A percentile compares a stretch with the other conserved stretches of the same genome.
These are phyloP conservation scores for Erodium moschatum DNA, from an alignment of 441 rosid species.

Conservation along the genomic window DNA sequence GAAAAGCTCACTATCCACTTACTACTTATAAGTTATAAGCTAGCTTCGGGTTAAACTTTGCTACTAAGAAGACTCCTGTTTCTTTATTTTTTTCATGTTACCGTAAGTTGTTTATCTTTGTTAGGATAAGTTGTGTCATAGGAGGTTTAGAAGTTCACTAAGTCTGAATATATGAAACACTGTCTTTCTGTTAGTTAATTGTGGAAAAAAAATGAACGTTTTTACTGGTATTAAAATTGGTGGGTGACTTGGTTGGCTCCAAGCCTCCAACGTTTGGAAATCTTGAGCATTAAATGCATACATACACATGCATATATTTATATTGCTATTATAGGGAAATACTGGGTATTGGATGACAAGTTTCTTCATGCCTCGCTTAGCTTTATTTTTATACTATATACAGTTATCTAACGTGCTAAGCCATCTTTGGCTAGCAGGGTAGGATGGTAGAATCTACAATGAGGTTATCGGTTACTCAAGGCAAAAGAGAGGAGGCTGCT, in stretches of 20 bases:
- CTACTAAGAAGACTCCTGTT: background rate
- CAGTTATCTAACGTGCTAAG: constrained; percentile 12
- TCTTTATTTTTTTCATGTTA: background rate
- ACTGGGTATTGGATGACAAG: background rate
- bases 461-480: constrained; percentile 21
- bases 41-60: background rate
- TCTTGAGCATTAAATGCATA: constrained; percentile 1
- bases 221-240: background rate
- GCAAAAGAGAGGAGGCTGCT: constrained; percentile 23
- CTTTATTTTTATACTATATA: constrained; percentile 10
- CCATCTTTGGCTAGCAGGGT: constrained; percentile 22
- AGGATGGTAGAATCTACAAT: constrained; percentile 15
- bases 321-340: background rate
- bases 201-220: background rate
- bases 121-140: background rate
- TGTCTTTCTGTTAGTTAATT: constrained; percentile 1
- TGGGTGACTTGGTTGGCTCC: constrained; percentile 7
- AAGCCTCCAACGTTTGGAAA: constrained; percentile 4
- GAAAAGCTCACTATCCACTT: background rate
- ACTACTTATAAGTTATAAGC: background rate
- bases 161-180: background rate
- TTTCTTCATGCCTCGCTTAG: background rate
- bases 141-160: background rate
- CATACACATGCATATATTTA: background rate
- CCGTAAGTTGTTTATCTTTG: background rate